phyloP scores from a whole-genome alignment of 371 early-diverging fungal genomes.

The Chytridiales sp. region DNA sequence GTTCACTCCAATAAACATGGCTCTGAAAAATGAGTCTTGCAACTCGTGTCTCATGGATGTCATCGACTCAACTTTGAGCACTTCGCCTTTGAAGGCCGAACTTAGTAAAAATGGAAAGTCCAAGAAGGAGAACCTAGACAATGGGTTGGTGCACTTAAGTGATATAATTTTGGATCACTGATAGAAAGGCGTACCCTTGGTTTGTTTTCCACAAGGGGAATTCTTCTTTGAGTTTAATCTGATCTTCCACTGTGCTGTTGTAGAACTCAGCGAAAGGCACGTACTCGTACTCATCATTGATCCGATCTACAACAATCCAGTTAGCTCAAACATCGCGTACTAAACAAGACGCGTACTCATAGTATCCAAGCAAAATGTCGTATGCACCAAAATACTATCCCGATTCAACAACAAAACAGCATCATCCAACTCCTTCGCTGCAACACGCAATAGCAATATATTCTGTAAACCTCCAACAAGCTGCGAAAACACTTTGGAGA shows the following conservation, averaged over 20 bases:
- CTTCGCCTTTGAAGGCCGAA: slow-evolving; percentile 81
- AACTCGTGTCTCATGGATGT: slow-evolving; percentile 76
- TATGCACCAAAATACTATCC: not conserved
- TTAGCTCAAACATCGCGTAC: no score
- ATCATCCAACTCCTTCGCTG: no score
- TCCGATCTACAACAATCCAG: slow-evolving; percentile 29
- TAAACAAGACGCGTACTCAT: slow-evolving; percentile 2
- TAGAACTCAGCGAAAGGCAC: slow-evolving; percentile 59
- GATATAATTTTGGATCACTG: not conserved
- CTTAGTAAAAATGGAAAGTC: slow-evolving; percentile 88
- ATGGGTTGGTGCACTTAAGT: no score
- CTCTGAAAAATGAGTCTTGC: slow-evolving; percentile 80
- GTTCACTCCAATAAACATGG: slow-evolving; percentile 78
- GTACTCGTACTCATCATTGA: slow-evolving; percentile 34
- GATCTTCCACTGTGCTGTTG: slow-evolving; percentile 70
- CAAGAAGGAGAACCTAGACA: slow-evolving; percentile 72
- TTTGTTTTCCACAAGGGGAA: slow-evolving; percentile 72
- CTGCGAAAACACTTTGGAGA: no score
- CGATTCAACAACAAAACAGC: no score
- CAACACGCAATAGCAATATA: no score
- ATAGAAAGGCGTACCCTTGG: slow-evolving; percentile 38
- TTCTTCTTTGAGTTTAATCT: slow-evolving; percentile 79
- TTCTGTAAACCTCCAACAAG: no score
- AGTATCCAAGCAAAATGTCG: not conserved
- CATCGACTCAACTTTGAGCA: slow-evolving; percentile 84